Percentiles rank a stretch among this genome's conserved stretches.
Evolutionary conservation across 352 stramenopile species (phyloP).

Genomic region (Elongisporangium anandrum): DNA sequence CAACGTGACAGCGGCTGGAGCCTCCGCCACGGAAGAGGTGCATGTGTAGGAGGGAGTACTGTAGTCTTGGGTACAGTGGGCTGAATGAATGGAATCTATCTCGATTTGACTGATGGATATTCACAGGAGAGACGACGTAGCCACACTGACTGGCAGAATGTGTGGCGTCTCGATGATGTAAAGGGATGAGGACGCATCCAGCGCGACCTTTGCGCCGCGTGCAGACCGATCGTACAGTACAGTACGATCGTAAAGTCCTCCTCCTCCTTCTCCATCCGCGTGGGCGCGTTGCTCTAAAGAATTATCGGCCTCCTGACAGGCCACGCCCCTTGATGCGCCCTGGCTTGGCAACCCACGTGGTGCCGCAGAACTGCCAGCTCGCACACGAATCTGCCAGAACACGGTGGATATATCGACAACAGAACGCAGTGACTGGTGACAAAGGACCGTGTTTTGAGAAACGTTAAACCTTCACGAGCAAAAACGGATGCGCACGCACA

Average conservation of each 20-base stretch:
- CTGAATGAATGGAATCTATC: neutral
- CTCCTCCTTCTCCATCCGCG: neutral
- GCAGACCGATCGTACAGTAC: neutral
- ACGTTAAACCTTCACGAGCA: neutral
- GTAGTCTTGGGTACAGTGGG: neutral
- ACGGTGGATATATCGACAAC: neutral
- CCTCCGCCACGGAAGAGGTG: neutral
- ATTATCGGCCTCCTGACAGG: neutral
- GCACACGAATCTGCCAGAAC: neutral
- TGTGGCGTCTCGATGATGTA: neutral
- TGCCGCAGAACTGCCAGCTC: neutral
- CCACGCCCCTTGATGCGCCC: neutral
- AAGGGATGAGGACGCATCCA: neutral
- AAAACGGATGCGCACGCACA: neutral
- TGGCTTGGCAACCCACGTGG: neutral
- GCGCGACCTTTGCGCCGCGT: neutral
- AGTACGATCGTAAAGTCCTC: neutral
- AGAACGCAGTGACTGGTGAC: neutral
- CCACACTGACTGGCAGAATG: neutral
- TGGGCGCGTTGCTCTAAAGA: neutral
- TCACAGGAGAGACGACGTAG: too few relatives aligned
- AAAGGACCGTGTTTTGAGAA: neutral
- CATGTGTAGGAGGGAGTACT: neutral
- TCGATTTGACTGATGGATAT: neutral
- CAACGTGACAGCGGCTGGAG: constrained; percentile 3